A percentile compares a stretch with the other conserved stretches of the same genome.
phyloP scores from a whole-genome alignment of 768 basidiomycete genomes.

The Auricularia cornea region DNA sequence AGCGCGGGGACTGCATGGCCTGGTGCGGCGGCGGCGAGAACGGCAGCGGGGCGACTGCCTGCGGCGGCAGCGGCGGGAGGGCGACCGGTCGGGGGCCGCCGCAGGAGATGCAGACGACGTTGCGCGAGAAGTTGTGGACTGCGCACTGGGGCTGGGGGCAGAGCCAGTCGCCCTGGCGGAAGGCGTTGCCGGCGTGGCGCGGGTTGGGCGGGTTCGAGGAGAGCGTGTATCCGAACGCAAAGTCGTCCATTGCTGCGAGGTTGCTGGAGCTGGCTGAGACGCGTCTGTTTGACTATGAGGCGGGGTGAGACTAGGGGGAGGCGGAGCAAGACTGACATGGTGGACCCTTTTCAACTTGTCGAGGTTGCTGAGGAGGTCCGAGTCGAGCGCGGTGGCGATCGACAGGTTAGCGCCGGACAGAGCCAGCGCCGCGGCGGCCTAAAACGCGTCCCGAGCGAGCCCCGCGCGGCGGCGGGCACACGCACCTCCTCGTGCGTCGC shows the following conservation, averaged over 20 bases:
- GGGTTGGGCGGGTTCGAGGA: slow-evolving; percentile 63
- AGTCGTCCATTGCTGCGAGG: neutral
- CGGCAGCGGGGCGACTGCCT: neutral
- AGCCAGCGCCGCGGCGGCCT: slow-evolving; percentile 51
- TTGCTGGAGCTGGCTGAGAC: neutral
- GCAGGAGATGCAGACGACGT: slow-evolving; percentile 68
- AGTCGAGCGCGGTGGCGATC: slow-evolving; percentile 49
- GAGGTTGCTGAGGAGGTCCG: slow-evolving; percentile 34
- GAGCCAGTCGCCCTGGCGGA: slow-evolving; percentile 72
- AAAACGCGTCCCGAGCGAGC: slow-evolving; percentile 2
- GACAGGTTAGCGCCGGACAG: slow-evolving; percentile 38
- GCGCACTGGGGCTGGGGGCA: slow-evolving; percentile 60
- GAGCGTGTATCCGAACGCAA: slow-evolving; percentile 20
- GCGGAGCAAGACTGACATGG: neutral
- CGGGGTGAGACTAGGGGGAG: neutral
- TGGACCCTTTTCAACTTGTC: neutral
- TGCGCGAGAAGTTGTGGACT: slow-evolving; percentile 82
- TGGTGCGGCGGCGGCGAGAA: slow-evolving; percentile 17
- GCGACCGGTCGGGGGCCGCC: slow-evolving; percentile 41
- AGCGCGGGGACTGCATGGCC: slow-evolving; percentile 15
- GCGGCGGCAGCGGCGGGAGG: neutral
- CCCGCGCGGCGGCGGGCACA: slow-evolving; percentile 1
- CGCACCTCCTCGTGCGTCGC: slow-evolving; percentile 54
- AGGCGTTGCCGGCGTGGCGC: slow-evolving; percentile 41
- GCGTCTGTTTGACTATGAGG: neutral